Evolutionary conservation across 2,329 filamentous ascomycete species (phyloP).

Genomic region (Akanthomyces dipterigenus): DNA sequence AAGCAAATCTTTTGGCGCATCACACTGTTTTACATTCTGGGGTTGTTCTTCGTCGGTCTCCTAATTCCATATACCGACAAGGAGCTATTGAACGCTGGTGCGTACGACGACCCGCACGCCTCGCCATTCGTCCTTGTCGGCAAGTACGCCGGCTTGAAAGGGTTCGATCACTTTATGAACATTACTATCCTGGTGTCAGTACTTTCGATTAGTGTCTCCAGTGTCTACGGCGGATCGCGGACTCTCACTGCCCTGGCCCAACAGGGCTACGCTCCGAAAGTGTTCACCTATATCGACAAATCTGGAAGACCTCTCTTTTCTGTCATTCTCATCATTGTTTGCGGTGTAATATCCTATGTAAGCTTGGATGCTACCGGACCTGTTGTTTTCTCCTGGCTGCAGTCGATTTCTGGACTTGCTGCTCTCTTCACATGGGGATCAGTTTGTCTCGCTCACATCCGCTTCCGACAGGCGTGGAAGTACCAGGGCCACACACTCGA

Average conservation of each 20-base stretch:
- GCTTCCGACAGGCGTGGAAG: slow-evolving; percentile 59
- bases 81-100: slow-evolving; percentile 39
- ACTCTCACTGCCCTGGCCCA: slow-evolving; percentile 53
- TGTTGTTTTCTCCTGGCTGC: slow-evolving; percentile 58
- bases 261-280: slow-evolving; percentile 50
- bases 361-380: slow-evolving; percentile 37
- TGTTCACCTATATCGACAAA: slow-evolving; percentile 52
- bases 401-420: slow-evolving; percentile 57
- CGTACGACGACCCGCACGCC: slow-evolving; percentile 30
- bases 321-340: slow-evolving; percentile 38
- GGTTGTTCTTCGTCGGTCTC: slow-evolving; percentile 45
- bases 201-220: slow-evolving; percentile 51
- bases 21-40: slow-evolving; percentile 48
- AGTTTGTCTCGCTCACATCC: slow-evolving; percentile 62
- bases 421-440: slow-evolving; percentile 64
- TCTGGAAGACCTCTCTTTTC: slow-evolving; percentile 49
- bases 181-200: slow-evolving; percentile 52
- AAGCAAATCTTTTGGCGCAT: slow-evolving; percentile 68
- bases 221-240: slow-evolving; percentile 53
- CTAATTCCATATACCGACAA: slow-evolving; percentile 39
- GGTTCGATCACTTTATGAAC: slow-evolving; percentile 53
- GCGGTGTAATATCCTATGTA: slow-evolving; percentile 46
- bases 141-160: slow-evolving; percentile 43
- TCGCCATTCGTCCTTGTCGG: slow-evolving; percentile 55
- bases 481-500: slow-evolving; percentile 54